Conservation (phyloP, 805 yeast species). For the Candida peoriensis region DNA sequence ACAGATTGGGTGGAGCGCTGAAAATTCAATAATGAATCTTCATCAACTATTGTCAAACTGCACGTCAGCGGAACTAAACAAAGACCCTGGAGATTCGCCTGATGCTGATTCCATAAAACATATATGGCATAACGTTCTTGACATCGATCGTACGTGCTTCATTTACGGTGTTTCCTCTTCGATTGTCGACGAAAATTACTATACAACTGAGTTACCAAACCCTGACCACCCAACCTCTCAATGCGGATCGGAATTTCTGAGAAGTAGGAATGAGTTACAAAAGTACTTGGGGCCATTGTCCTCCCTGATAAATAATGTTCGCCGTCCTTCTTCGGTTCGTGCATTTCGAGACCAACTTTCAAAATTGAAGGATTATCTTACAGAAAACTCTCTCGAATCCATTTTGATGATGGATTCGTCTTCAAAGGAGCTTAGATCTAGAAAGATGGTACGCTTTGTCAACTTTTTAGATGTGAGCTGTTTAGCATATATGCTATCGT, state of each 20-base stretch:
- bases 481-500: conserved; percentile 7
- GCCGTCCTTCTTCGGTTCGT: conserved; percentile 1
- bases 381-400: conserved; percentile 2
- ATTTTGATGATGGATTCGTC: conserved; percentile 4
- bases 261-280: conserved; percentile 3
- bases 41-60: background rate
- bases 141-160: background rate
- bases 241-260: background rate
- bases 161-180: conserved; percentile 2
- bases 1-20: background rate
- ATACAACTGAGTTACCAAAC: conserved; percentile 2
- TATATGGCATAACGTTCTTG: conserved; percentile 2
- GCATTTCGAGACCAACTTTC: conserved; percentile 3
- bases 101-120: background rate
- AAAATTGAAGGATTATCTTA: conserved; percentile 3
- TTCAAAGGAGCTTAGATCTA: conserved; percentile 3
- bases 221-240: background rate
- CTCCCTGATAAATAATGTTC: conserved; percentile 8
- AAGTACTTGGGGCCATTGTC: conserved; percentile 2
- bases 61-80: background rate
- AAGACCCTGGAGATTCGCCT: background rate
- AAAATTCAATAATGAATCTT: background rate
- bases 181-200: background rate
- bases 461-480: conserved; percentile 9
- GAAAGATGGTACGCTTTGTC: conserved; percentile 4